Evolutionary conservation across 345 rosid genomes (phyloP).

Genomic region (Brassica napus): Da-Ae NC_063438.1:22307501-22308000

Average conservation of each 20-base stretch:
- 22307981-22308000: too few species aligned
- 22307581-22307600: background rate
- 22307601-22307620: background rate
- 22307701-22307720: background rate
- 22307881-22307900: slow-evolving; percentile 89
- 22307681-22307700: background rate
- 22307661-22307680: background rate
- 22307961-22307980: background rate
- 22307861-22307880: slow-evolving; percentile 97
- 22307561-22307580: slow-evolving; percentile 64
- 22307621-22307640: background rate
- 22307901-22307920: slow-evolving; percentile 93
- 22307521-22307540: slow-evolving; percentile 75
- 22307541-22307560: slow-evolving; percentile 61
- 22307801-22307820: slow-evolving; percentile 90
- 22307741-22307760: background rate
- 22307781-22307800: background rate
- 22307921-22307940: slow-evolving; percentile 71
- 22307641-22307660: slow-evolving; percentile 11
- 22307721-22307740: background rate
- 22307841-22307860: slow-evolving; percentile 76
- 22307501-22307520: slow-evolving; percentile 77
- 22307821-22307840: slow-evolving; percentile 98
- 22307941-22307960: slow-evolving; percentile 56
- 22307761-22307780: background rate